Conservation (phyloP, 257 asterid genomes). For the Solanum pennellii region DNA sequence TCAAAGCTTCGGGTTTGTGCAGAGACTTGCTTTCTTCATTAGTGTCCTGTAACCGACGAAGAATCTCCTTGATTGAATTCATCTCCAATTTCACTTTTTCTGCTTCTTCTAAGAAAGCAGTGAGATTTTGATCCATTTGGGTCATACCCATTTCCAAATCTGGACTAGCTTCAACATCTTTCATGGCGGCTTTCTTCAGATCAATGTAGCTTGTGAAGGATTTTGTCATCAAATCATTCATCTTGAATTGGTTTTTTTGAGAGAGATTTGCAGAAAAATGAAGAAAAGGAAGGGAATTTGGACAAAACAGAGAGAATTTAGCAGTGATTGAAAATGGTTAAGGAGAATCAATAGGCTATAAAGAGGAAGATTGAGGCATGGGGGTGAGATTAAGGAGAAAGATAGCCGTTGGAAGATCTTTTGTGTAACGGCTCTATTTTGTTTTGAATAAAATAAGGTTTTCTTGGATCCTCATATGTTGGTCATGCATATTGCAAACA, state of each 20-base stretch:
- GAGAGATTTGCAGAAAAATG: background rate
- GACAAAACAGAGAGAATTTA: background rate
- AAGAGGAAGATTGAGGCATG: background rate
- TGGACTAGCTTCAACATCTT: constrained; percentile 39
- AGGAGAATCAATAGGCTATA: background rate
- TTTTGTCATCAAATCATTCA: constrained; percentile 92
- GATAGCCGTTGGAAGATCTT: constrained; percentile 1
- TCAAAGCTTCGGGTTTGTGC: constrained; percentile 79
- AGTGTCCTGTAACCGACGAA: constrained; percentile 41
- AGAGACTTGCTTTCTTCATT: constrained; percentile 51
- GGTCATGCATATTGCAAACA: background rate
- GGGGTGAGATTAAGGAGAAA: background rate
- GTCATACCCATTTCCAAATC: constrained; percentile 62
- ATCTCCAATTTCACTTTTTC: constrained; percentile 60
- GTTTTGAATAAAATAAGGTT: constrained; percentile 14
- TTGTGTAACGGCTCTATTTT: background rate
- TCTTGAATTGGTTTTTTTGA: constrained; percentile 6
- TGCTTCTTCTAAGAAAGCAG: constrained; percentile 64
- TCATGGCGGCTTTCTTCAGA: constrained; percentile 79
- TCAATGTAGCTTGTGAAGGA: constrained; percentile 91
- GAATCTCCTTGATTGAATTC: constrained; percentile 52
- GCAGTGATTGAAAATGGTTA: background rate
- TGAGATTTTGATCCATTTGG: constrained; percentile 50
- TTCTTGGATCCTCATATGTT: background rate
- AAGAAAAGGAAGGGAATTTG: background rate